phyloP scores from a whole-genome alignment of 208 protist species.

The Crithidia fasciculata region DNA sequence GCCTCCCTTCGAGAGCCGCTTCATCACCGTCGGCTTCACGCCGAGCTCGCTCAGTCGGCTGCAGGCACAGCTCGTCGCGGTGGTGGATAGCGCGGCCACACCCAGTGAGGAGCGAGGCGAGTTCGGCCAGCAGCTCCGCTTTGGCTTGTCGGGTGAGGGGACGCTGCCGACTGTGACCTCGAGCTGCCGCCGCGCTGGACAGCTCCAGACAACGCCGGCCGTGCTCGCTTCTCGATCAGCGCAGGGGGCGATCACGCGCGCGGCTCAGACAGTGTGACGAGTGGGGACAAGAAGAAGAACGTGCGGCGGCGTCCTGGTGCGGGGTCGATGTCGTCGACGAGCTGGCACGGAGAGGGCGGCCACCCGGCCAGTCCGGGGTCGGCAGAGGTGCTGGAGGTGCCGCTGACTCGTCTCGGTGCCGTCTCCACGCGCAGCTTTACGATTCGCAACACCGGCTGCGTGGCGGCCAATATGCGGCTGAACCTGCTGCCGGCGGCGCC shows the following conservation, averaged over 20 bases:
- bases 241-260: slow-evolving; percentile 18
- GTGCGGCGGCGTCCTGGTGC: slow-evolving; percentile 5
- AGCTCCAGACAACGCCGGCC: slow-evolving; percentile 1
- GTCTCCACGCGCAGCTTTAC: slow-evolving; percentile 53
- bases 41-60: slow-evolving; percentile 85
- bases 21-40: slow-evolving; percentile 93
- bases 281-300: slow-evolving; percentile 10
- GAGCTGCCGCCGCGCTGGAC: slow-evolving; percentile 57
- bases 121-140: slow-evolving; percentile 57
- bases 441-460: slow-evolving; percentile 86
- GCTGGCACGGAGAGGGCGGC: slow-evolving; percentile 9
- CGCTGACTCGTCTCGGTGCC: slow-evolving; percentile 79
- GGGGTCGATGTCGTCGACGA: slow-evolving; percentile 3
- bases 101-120: slow-evolving; percentile 47
- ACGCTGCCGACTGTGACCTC: slow-evolving; percentile 92
- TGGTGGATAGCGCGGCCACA: slow-evolving; percentile 78
- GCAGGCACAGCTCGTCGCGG: slow-evolving; percentile 89
- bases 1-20: slow-evolving; percentile 95
- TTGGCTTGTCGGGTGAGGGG: slow-evolving; percentile 93
- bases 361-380: background rate
- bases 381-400: slow-evolving; percentile 77
- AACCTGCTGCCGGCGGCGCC: slow-evolving; percentile 30
- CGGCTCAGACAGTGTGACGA: background rate
- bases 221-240: background rate
- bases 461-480: slow-evolving; percentile 86